phyloP scores from a whole-genome alignment of 176 grass and related monocot species.

The Triticum turgidum region DNA sequence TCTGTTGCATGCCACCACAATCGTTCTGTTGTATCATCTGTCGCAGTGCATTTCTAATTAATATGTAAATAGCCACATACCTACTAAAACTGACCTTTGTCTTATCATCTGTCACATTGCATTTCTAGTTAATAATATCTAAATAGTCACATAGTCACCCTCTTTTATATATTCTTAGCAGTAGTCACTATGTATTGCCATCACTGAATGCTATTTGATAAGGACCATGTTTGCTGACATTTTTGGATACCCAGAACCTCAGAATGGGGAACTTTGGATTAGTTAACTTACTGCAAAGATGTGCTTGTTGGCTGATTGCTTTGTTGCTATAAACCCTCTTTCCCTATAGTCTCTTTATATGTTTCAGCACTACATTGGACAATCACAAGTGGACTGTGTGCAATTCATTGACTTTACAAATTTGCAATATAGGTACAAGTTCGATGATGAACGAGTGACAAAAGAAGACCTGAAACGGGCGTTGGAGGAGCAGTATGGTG shows the following conservation, averaged over 20 bases:
- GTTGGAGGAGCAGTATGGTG: constrained; percentile 76
- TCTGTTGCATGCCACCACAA: background rate
- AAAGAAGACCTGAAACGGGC: constrained; percentile 61
- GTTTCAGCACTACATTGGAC: background rate
- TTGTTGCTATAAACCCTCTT: background rate
- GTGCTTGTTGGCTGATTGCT: background rate
- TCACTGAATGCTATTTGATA: background rate
- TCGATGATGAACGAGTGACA: constrained; percentile 77
- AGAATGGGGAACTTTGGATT: background rate
- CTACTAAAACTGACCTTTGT: background rate
- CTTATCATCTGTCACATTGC: background rate
- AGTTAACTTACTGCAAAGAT: background rate
- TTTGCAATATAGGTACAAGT: constrained; percentile 62
- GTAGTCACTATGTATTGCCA: background rate
- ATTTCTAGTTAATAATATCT: background rate
- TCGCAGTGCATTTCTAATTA: background rate
- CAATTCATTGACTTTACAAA: constrained; percentile 24
- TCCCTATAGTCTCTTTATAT: background rate
- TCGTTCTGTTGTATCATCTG: background rate
- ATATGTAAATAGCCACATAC: background rate
- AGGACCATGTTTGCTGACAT: background rate
- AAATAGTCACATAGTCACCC: background rate
- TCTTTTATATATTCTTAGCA: background rate
- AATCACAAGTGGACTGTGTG: background rate
- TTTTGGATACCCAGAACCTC: background rate